Conservation (phyloP, 352 stramenopile genomes). For the Pythium utonaiense region DNA sequence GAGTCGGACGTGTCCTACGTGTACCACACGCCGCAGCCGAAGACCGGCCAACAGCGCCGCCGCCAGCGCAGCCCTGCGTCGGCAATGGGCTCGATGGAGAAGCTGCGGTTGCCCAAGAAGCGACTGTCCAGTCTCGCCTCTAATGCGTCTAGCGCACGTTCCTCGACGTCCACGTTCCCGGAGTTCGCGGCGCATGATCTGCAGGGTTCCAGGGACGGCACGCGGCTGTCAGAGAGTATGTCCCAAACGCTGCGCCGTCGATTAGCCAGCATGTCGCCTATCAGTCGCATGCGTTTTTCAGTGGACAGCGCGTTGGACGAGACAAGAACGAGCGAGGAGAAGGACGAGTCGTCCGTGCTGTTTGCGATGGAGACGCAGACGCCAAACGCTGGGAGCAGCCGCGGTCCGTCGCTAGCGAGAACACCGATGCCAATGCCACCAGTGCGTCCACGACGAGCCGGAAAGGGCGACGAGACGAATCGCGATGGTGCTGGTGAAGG, state of each 20-base stretch:
- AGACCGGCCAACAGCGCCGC: not conserved
- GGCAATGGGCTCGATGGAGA: conserved; percentile 14
- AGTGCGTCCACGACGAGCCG: not conserved
- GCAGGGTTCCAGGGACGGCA: conserved; percentile 1
- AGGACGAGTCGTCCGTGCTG: conserved; percentile 16
- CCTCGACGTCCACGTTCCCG: conserved; percentile 43
- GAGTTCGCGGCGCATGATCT: conserved; percentile 63
- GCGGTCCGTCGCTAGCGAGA: not conserved
- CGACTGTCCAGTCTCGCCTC: not conserved
- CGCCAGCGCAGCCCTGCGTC: conserved; percentile 18
- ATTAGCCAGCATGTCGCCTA: conserved; percentile 60
- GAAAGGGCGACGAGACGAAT: not conserved
- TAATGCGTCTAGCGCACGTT: conserved; percentile 3
- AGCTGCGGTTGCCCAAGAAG: conserved; percentile 9
- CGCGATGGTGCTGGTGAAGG: too few relatives aligned
- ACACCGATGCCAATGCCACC: conserved; percentile 1
- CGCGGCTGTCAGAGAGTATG: conserved; percentile 21
- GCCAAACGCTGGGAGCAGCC: not conserved
- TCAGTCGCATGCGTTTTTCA: conserved; percentile 28
- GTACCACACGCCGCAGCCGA: conserved; percentile 49
- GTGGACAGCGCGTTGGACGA: conserved; percentile 10
- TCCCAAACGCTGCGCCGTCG: conserved; percentile 52
- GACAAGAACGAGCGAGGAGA: not conserved
- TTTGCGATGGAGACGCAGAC: conserved; percentile 17
- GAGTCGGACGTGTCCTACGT: conserved; percentile 53